Percentiles rank a stretch among this genome's conserved stretches.
Conservation (phyloP, 2,329 filamentous ascomycete genomes). For the Huntiella omanensis region DNA sequence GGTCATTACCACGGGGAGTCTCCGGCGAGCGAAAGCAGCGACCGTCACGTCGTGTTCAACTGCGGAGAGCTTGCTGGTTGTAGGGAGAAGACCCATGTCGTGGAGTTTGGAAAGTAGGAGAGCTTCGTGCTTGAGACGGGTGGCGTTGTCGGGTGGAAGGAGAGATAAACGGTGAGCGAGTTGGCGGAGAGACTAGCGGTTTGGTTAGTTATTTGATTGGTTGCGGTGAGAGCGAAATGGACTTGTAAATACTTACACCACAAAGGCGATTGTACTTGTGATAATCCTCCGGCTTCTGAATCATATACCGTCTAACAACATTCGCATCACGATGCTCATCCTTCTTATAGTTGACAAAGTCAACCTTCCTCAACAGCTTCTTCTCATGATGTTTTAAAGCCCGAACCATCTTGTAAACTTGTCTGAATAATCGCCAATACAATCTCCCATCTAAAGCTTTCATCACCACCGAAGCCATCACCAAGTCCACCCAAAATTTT, state of each 20-base stretch:
- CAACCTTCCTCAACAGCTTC: conserved; percentile 80
- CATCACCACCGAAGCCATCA: not conserved
- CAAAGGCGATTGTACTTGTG: conserved; percentile 46
- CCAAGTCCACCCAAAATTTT: conserved; percentile 8
- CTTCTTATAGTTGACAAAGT: conserved; percentile 86
- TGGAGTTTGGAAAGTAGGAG: conserved; percentile 80
- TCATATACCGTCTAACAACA: conserved; percentile 71
- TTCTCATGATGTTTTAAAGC: conserved; percentile 96
- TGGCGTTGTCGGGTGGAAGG: conserved; percentile 59
- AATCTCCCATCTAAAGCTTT: not conserved
- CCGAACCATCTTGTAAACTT: conserved; percentile 54
- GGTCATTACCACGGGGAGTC: conserved; percentile 82
- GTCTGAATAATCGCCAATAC: not conserved
- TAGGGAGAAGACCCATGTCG: conserved; percentile 72
- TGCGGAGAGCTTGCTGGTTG: conserved; percentile 57
- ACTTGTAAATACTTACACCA: conserved; percentile 31
- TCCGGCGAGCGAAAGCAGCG: conserved; percentile 64
- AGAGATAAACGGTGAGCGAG: conserved; percentile 75
- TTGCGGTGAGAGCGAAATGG: not conserved
- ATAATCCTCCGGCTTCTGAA: conserved; percentile 80
- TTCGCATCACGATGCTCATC: conserved; percentile 72
- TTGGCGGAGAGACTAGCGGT: conserved; percentile 56
- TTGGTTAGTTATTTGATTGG: conserved; percentile 3
- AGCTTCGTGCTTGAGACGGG: conserved; percentile 68
- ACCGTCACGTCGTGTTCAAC: conserved; percentile 84